Evolutionary conservation across 2,329 filamentous ascomycete genomes (phyloP).

Genomic region (Epichloe brachyelytri): DNA sequence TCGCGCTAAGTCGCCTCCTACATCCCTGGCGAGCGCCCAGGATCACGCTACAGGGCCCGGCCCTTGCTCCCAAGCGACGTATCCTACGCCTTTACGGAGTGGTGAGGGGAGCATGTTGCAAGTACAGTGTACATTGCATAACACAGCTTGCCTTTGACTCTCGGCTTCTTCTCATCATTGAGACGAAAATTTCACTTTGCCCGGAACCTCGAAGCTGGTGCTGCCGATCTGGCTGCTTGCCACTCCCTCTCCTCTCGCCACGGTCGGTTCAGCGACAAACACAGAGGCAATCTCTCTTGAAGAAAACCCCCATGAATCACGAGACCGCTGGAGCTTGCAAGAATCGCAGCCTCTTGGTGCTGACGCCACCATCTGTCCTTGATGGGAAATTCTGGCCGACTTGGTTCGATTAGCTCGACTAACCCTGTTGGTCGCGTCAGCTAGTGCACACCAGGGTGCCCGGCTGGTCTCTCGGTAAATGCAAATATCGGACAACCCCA

Average conservation of each 20-base stretch:
- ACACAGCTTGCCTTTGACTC: too few species aligned
- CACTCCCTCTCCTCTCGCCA: too few species aligned
- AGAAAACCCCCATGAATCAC: neutral
- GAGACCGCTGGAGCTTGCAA: neutral
- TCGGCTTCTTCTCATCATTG: neutral
- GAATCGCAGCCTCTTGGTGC: neutral
- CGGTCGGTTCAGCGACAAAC: too few species aligned
- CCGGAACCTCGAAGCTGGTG: neutral
- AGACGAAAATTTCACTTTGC: neutral
- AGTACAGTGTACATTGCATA: neutral
- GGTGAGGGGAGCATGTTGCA: neutral
- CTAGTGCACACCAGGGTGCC: neutral
- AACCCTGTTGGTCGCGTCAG: neutral
- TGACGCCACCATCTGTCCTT: slow-evolving; percentile 1
- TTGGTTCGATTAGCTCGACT: neutral
- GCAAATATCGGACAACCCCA: neutral
- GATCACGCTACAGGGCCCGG: slow-evolving; percentile 3
- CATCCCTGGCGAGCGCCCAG: slow-evolving; percentile 1
- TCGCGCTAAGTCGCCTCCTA: slow-evolving; percentile 6
- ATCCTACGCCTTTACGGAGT: neutral
- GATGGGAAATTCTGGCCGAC: neutral
- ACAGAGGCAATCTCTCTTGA: neutral
- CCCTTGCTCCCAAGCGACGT: slow-evolving; percentile 4
- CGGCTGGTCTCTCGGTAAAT: slow-evolving; percentile 6
- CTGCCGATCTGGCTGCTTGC: neutral